Conservation (phyloP, 805 yeast species). For the Ogataea chonburiensis region DNA sequence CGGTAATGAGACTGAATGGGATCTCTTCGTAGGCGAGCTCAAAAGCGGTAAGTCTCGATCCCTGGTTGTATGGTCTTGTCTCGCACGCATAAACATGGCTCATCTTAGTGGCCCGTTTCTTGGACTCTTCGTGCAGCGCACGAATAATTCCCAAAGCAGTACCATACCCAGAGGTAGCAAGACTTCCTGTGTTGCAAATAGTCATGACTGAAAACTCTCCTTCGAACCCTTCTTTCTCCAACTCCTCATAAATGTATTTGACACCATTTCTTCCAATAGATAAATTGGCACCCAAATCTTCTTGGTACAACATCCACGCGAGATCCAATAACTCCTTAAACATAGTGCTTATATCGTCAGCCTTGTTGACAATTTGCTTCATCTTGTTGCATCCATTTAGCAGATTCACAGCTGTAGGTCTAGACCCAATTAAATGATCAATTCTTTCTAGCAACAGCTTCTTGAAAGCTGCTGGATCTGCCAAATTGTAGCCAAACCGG, state of each 20-base stretch:
- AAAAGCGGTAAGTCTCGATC: conserved; percentile 88
- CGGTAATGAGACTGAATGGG: conserved; percentile 87
- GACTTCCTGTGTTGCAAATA: conserved; percentile 93
- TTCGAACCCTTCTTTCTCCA: conserved; percentile 46
- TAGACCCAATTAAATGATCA: conserved; percentile 65
- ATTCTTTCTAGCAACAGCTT: conserved; percentile 45
- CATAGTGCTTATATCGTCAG: conserved; percentile 25
- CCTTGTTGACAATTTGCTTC: conserved; percentile 27
- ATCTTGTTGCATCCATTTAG: conserved; percentile 67
- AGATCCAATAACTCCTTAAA: conserved; percentile 41
- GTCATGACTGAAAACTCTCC: conserved; percentile 83
- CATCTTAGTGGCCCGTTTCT: conserved; percentile 40
- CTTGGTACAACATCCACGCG: conserved; percentile 58
- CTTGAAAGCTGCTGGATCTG: conserved; percentile 32
- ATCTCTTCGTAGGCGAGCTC: conserved; percentile 83
- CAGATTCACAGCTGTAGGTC: conserved; percentile 96
- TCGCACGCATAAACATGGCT: conserved; percentile 83
- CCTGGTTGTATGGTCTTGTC: conserved; percentile 96
- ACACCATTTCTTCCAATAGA: conserved; percentile 82
- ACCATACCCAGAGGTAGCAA: conserved; percentile 97
- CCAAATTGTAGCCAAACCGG: conserved; percentile 29
- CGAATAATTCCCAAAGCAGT: conserved; percentile 93
- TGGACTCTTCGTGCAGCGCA: conserved; percentile 53
- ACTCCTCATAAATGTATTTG: conserved; percentile 51
- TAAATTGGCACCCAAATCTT: conserved; percentile 75